Evolutionary conservation across 2,329 filamentous ascomycete species (phyloP).

Genomic region (Grosmannia clavigera): DNA sequence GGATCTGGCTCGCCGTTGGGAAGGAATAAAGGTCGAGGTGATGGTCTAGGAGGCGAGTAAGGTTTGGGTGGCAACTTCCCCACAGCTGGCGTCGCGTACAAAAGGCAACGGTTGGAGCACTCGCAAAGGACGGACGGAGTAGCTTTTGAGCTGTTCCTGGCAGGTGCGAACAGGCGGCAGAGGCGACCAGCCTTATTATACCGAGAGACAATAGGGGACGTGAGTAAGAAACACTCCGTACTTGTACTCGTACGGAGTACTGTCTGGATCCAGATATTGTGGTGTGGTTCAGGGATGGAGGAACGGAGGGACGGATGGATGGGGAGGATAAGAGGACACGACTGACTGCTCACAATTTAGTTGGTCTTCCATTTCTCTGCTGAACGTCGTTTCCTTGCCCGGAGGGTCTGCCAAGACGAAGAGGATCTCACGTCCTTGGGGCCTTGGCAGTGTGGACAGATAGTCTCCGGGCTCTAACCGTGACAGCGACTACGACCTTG

Average conservation of each 20-base stretch:
- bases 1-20: not conserved
- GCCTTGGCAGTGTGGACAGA: not conserved
- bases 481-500: not conserved
- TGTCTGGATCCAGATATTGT: not conserved
- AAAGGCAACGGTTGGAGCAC: not conserved
- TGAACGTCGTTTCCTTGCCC: not conserved
- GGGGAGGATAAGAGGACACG: not conserved
- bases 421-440: not conserved
- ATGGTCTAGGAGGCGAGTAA: not conserved
- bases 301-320: not conserved
- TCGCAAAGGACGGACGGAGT: not conserved
- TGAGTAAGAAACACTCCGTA: not conserved
- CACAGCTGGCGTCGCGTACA: not conserved
- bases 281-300: not conserved
- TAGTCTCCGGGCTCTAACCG: not conserved
- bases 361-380: not conserved
- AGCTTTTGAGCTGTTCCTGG: not conserved
- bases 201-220: not conserved
- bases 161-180: not conserved
- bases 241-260: not conserved
- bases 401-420: constrained; percentile 1
- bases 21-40: not conserved
- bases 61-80: not conserved
- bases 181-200: not conserved
- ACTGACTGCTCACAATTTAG: not conserved